phyloP scores from a whole-genome alignment of 257 asterid genomes.

The Linderniella brevidens region DNA sequence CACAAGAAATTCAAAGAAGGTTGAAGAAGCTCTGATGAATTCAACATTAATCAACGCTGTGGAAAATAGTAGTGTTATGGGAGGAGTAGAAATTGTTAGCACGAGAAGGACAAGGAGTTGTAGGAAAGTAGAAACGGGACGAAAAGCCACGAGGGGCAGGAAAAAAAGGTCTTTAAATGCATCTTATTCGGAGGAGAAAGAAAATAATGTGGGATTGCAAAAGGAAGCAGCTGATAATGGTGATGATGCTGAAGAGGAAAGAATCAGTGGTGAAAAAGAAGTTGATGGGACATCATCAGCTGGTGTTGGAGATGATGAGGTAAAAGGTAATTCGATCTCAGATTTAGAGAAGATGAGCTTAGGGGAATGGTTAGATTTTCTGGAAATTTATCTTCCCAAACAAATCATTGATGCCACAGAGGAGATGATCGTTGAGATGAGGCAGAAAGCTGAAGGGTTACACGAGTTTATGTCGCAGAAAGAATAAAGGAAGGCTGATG shows the following conservation, averaged over 20 bases:
- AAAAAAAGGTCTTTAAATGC: conserved; percentile 9
- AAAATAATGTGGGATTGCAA: conserved; percentile 5
- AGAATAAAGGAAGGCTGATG: conserved; percentile 9
- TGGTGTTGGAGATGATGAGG: conserved; percentile 13
- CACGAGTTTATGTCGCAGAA: conserved; percentile 41
- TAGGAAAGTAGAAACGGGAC: conserved; percentile 13
- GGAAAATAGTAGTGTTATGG: conserved; percentile 8
- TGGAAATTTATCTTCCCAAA: conserved; percentile 39
- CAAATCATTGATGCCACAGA: conserved; percentile 48
- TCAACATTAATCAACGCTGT: no score
- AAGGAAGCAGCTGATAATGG: conserved; percentile 4
- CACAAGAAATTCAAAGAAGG: conserved; percentile 7
- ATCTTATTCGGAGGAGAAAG: conserved; percentile 10
- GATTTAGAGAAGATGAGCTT: conserved; percentile 43
- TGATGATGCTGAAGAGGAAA: not conserved
- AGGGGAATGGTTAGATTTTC: conserved; percentile 53
- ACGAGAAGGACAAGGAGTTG: conserved; percentile 27
- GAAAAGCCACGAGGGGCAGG: conserved; percentile 22
- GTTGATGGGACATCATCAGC: conserved; percentile 17
- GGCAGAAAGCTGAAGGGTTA: conserved; percentile 30
- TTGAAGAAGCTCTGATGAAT: not conserved
- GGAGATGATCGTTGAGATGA: conserved; percentile 45
- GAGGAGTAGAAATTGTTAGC: conserved; percentile 8
- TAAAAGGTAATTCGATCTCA: no score
- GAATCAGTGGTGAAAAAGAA: no score